phyloP scores from a whole-genome alignment of 768 basidiomycete genomes.

The Boletus tomentosulus region DNA sequence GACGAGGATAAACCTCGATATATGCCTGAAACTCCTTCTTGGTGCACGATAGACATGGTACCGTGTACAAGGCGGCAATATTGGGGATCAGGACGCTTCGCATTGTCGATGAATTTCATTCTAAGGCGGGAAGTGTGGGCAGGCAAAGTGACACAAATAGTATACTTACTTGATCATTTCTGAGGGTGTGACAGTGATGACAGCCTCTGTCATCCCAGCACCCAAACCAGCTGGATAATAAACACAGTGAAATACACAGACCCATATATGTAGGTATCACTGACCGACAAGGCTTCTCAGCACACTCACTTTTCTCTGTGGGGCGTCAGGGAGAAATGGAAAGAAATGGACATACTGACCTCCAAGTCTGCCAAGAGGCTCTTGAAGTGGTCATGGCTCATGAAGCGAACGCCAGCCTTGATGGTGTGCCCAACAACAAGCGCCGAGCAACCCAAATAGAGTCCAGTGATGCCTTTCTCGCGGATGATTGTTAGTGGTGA shows the following conservation, averaged over 20 bases:
- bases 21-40: constrained; percentile 81
- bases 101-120: constrained; percentile 95
- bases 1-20: constrained; percentile 91
- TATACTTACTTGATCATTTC: constrained; percentile 91
- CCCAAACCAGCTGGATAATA: constrained; percentile 59
- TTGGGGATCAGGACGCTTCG: constrained; percentile 77
- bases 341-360: constrained; percentile 41
- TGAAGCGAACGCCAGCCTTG: constrained; percentile 95
- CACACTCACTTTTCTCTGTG: constrained; percentile 85
- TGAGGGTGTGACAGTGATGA: constrained; percentile 94
- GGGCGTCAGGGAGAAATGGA: neutral
- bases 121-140: constrained; percentile 36
- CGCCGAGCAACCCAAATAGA: constrained; percentile 93
- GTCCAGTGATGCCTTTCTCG: constrained; percentile 70
- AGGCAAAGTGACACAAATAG: neutral
- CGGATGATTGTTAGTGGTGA: constrained; percentile 69
- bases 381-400: constrained; percentile 94
- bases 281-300: constrained; percentile 78
- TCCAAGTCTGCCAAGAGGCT: constrained; percentile 73
- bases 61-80: constrained; percentile 91
- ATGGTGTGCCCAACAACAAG: constrained; percentile 85
- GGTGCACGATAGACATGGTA: constrained; percentile 70
- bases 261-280: constrained; percentile 5
- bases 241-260: constrained; percentile 8
- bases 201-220: constrained; percentile 88